Percentiles rank a stretch among this genome's conserved stretches.
These are phyloP conservation scores for Annulohypoxylon bovei DNA, from an alignment of 495 filamentous ascomycete species.

Conservation along the genomic window DNA sequence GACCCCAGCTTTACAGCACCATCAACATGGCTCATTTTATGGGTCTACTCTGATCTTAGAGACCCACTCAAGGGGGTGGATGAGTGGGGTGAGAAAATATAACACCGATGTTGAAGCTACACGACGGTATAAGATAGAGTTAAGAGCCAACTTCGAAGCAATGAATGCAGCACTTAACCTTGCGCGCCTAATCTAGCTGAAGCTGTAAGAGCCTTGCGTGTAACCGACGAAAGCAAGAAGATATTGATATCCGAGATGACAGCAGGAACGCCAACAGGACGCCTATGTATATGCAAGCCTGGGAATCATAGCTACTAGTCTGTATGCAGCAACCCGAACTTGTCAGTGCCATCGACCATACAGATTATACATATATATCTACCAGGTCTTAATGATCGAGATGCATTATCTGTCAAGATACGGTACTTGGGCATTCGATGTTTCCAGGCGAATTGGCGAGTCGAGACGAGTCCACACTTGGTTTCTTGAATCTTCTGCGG, in stretches of 20 bases:
- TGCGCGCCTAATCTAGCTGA: conserved; percentile 29
- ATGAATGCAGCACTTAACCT: conserved; percentile 20
- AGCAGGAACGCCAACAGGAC: conserved; percentile 24
- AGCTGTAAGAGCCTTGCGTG: conserved; percentile 24
- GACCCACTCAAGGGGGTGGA: conserved; percentile 21
- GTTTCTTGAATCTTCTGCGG: conserved; percentile 30
- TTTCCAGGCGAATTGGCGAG: neutral
- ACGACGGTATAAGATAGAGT: conserved; percentile 23
- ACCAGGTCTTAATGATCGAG: conserved; percentile 8
- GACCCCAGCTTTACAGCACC: conserved; percentile 32
- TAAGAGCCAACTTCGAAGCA: neutral
- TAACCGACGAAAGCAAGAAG: conserved; percentile 7
- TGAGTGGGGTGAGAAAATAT: conserved; percentile 23
- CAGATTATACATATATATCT: conserved; percentile 8
- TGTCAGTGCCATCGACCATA: conserved; percentile 2
- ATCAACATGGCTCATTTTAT: conserved; percentile 16
- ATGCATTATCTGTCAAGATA: conserved; percentile 3
- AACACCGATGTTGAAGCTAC: conserved; percentile 13
- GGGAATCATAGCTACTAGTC: conserved; percentile 24
- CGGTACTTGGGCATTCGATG: neutral
- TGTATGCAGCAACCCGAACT: conserved; percentile 25
- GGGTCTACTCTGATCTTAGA: conserved; percentile 28
- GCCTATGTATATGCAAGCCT: conserved; percentile 29
- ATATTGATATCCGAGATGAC: conserved; percentile 16
- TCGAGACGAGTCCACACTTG: neutral